A percentile compares a stretch with the other conserved stretches of the same genome.
phyloP scores from a whole-genome alignment of 371 early-diverging fungal genomes.

The Rhizopus sp. region DNA sequence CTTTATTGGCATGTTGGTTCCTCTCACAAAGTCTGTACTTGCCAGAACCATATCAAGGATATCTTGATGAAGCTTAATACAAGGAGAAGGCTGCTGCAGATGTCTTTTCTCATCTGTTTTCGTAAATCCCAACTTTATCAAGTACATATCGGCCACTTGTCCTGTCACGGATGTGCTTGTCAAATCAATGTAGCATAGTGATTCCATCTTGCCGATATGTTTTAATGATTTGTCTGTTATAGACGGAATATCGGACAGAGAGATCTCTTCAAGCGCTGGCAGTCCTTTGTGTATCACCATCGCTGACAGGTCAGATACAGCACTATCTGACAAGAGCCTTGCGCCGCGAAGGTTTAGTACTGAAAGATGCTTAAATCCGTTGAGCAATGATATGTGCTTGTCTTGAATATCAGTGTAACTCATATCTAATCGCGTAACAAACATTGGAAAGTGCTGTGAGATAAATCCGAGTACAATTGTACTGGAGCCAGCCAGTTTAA shows the following conservation, averaged over 20 bases:
- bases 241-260: slow-evolving; percentile 4
- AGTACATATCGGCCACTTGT: slow-evolving; percentile 7
- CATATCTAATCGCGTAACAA: slow-evolving; percentile 13
- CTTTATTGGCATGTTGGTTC: neutral
- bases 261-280: slow-evolving; percentile 11
- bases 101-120: neutral
- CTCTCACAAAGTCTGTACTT: neutral
- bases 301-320: slow-evolving; percentile 1
- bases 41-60: neutral
- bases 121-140: neutral
- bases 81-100: neutral
- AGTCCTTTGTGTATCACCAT: slow-evolving; percentile 8
- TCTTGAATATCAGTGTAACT: slow-evolving; percentile 6
- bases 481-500: neutral
- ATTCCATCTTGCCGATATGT: slow-evolving; percentile 9
- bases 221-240: slow-evolving; percentile 23
- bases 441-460: slow-evolving; percentile 3
- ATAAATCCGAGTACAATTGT: neutral
- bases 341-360: slow-evolving; percentile 1
- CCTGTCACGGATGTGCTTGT: slow-evolving; percentile 10
- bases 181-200: slow-evolving; percentile 8
- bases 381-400: slow-evolving; percentile 7
- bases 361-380: slow-evolving; percentile 8
- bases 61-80: neutral
- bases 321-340: slow-evolving; percentile 11